A percentile compares a stretch with the other conserved stretches of the same genome.
Conservation (phyloP, 257 asterid genomes). For the Solanum appendiculatum region DNA sequence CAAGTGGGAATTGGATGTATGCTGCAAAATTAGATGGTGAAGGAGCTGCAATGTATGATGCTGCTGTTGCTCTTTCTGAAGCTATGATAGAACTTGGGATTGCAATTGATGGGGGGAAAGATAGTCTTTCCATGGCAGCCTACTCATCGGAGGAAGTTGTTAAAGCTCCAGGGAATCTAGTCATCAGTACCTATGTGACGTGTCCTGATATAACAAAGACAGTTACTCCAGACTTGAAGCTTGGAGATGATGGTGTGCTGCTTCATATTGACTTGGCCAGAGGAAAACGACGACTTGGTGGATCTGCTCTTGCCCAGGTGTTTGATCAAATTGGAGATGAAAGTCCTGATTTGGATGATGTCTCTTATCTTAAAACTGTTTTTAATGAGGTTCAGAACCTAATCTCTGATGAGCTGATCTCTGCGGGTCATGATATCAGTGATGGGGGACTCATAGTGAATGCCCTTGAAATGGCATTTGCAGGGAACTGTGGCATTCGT, state of each 20-base stretch:
- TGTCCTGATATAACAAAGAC: conserved; percentile 94
- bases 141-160: conserved; percentile 74
- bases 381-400: conserved; percentile 70
- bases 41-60: conserved; percentile 97
- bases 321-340: conserved; percentile 81
- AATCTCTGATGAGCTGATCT: conserved; percentile 58
- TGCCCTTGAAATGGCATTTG: conserved; percentile 93
- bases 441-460: conserved; percentile 80
- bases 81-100: conserved; percentile 94
- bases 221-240: conserved; percentile 89
- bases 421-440: conserved; percentile 95
- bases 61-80: conserved; percentile 82
- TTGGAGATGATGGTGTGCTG: conserved; percentile 72
- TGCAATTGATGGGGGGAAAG: conserved; percentile 94
- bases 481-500: conserved; percentile 75
- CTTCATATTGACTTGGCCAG: conserved; percentile 83
- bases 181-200: conserved; percentile 81
- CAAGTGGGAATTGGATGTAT: conserved; percentile 98
- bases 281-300: conserved; percentile 83
- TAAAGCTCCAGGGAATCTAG: conserved; percentile 95
- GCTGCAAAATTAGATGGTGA: conserved; percentile 98
- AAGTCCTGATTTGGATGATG: conserved; percentile 89
- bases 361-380: conserved; percentile 57
- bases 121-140: conserved; percentile 97
- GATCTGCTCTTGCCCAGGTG: conserved; percentile 91